These are phyloP conservation scores for Penicillium corylophilum DNA, from an alignment of 2,329 filamentous ascomycete species.

Conservation along the genomic window DNA sequence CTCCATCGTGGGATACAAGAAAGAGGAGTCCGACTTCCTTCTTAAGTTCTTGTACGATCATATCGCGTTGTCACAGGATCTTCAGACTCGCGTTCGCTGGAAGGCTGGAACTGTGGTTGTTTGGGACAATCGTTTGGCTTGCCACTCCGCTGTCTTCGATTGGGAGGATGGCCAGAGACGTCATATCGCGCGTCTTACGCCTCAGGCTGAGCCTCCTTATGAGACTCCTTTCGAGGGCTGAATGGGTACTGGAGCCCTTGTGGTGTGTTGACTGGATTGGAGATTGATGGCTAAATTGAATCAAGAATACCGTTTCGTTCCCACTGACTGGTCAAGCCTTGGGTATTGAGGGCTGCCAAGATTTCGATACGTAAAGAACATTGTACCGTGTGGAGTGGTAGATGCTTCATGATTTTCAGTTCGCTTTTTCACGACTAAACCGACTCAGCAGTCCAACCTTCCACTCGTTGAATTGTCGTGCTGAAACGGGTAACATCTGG, in stretches of 20 bases:
- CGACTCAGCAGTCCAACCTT: slow-evolving; percentile 53
- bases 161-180: slow-evolving; percentile 77
- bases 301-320: neutral
- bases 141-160: slow-evolving; percentile 76
- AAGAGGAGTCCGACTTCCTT: slow-evolving; percentile 77
- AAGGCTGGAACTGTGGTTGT: slow-evolving; percentile 76
- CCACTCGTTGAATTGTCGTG: slow-evolving; percentile 56
- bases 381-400: too few relatives aligned
- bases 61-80: slow-evolving; percentile 68
- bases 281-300: neutral
- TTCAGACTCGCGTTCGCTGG: slow-evolving; percentile 76
- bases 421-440: slow-evolving; percentile 30
- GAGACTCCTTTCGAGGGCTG: slow-evolving; percentile 62
- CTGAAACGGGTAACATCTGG: slow-evolving; percentile 48
- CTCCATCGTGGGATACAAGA: slow-evolving; percentile 77
- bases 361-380: neutral
- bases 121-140: slow-evolving; percentile 81
- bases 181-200: slow-evolving; percentile 78
- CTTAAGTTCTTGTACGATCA: slow-evolving; percentile 77
- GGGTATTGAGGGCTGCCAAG: neutral
- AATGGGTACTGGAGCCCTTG: neutral
- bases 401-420: neutral
- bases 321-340: neutral
- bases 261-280: neutral
- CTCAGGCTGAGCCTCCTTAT: slow-evolving; percentile 74